Base-by-base conservation (phyloP, 768 basidiomycete genomes). In the Amanita phalloides region DNA sequence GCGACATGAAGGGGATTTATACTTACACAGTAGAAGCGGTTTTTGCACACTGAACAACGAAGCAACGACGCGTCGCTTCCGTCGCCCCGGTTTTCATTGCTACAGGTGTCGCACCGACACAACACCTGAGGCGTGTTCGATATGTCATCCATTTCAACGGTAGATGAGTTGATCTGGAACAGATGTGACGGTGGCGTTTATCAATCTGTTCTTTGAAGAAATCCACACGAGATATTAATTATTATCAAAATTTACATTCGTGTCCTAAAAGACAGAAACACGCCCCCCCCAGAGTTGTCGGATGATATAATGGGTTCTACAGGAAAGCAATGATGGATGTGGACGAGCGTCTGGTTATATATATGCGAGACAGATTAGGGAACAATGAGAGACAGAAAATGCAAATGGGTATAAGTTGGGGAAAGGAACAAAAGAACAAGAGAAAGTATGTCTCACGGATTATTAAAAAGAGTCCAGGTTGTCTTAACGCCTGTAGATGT, bases 1-100 rank as follows among this genome's bases (percentile, higher is more conserved):
- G 14, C 3, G 25, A 9, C 25, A 10, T 38, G 33, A 11, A 8
- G 13, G 9, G 33, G 10, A 20, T 14, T 6, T 10, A 13, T 11
- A 38, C 43, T 37, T 26, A 45, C 51, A 14, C 43, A 52, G 43
- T 45, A 52, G 17, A 52, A 52, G 28, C 51, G 43, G 26, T 45
- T 33, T 45, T 44, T 45, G 51, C 51, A 44, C 5, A 52, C 49
- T 20, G 49, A 51, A 20, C 49, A 51, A 17, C 49, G 49, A 32
- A 43, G 49, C 32, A 51, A 43, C 9, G 39, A 42, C n/a, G 41
- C 49, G 17, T 45, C 30, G 17, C 39, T 41, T 23, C 21, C 32
- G 33, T 51, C 50, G 44, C 35, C 21, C 13, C 33, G 50, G n/a
- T 28, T 44, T 45, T 45, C 43, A 35, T 45, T 52, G 35, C 36